Base-by-base conservation (phyloP, 2,329 filamentous ascomycete species). In the Diaporthe sp. region DNA sequence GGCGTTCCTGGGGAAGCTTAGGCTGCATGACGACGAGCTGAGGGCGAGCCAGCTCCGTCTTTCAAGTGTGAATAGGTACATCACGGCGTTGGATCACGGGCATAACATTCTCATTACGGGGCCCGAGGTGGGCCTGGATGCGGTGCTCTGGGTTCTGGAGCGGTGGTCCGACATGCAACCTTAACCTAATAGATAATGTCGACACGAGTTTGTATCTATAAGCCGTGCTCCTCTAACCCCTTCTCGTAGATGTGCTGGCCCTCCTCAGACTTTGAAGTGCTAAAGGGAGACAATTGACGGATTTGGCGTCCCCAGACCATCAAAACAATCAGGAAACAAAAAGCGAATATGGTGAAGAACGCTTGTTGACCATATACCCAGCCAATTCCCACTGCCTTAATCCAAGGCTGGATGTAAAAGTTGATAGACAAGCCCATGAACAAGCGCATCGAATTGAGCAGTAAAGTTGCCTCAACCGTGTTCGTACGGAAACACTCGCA, bases 321-420 rank as follows among this genome's bases (percentile, higher is more conserved):
- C 39, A 83, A 69, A 27, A 80, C 50, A 4, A 78, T 71, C n/a
- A 82, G 72, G 19, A 78, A 78, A 12, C 59, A 27, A 39, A 79
- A 83, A 0, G 77, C 75, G 8, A 79, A 75, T 0, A 82, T 56
- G 6, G 75, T 76, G n/a, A 85, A 82, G 42, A 85, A 83, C 1
- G 83, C 83, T 79, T 83, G 82, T 78, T 83, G 83, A 0, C 84
- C 84, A 79, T 83, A 84, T 3, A 82, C 81, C 84, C 84, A 85
- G 5, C 81, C 81, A 17, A 83, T 77, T 22, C 79, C 79, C 2
- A 85, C 81, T 10, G 78, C 78, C 7, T 71, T 78, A 13, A 82
- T 80, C 84, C 84, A 86, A 1, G 79, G 78, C 25, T 80, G 78
- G 39, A 85, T 82, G 71, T 84, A 85, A 65, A 85, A 86, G 27